Conservation (phyloP, 345 rosid genomes). For the Nasturtium officinale region DNA sequence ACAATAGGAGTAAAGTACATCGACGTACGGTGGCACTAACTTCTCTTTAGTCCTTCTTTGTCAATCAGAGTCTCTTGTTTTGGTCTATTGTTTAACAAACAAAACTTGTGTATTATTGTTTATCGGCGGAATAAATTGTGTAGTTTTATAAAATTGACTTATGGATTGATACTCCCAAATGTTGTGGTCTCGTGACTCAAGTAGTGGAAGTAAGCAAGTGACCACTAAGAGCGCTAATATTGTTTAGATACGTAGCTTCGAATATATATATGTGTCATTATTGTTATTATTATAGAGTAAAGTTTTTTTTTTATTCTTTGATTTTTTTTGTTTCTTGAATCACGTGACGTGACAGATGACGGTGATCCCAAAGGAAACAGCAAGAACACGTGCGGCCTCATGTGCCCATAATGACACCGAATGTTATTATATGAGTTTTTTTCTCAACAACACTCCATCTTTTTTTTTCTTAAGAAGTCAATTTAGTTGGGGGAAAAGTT, state of each 20-base stretch:
- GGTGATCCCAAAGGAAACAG: conserved; percentile 62
- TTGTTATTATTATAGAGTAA: conserved; percentile 10
- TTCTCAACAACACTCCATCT: conserved; percentile 32
- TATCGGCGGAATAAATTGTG: background rate
- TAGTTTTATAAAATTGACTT: conserved; percentile 13
- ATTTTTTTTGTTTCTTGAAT: conserved; percentile 41
- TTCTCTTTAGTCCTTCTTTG: conserved; percentile 5
- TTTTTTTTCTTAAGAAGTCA: background rate
- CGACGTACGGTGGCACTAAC: conserved; percentile 35
- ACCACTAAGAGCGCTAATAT: conserved; percentile 38
- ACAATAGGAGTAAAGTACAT: conserved; percentile 28
- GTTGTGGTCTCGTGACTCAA: conserved; percentile 40
- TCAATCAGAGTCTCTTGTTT: conserved; percentile 14
- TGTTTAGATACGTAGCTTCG: background rate
- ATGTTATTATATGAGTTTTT: conserved; percentile 28
- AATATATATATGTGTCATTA: conserved; percentile 22
- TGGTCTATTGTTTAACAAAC: background rate
- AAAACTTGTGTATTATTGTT: background rate
- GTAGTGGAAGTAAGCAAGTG: conserved; percentile 42
- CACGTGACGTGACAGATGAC: conserved; percentile 54
- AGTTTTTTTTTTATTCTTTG: conserved; percentile 27
- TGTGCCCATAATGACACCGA: conserved; percentile 53
- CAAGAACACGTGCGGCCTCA: conserved; percentile 60
- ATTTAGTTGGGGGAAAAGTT: background rate
- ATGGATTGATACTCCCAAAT: conserved; percentile 26